phyloP scores from a whole-genome alignment of 805 yeast species.

The Wickerhamiella azyma region DNA sequence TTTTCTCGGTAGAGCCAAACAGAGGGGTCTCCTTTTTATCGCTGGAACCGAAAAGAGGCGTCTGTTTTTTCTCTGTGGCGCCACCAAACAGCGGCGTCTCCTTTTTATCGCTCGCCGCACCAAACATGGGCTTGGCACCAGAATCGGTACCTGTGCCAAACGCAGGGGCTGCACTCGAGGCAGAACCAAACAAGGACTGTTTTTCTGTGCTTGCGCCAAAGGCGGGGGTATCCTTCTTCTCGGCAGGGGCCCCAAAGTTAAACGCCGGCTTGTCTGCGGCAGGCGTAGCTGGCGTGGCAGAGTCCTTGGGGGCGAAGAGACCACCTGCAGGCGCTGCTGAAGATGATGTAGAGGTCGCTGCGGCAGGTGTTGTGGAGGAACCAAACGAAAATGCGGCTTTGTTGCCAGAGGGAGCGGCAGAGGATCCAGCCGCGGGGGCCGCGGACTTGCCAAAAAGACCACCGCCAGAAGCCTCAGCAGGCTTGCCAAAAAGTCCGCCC shows the following conservation, averaged over 20 bases:
- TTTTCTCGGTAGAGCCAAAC: neutral
- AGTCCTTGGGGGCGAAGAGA: conserved; percentile 9
- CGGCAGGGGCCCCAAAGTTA: conserved; percentile 8
- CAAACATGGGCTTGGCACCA: conserved; percentile 10
- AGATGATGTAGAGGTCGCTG: too few relatives aligned
- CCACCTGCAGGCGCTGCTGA: conserved; percentile 8
- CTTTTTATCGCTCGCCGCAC: conserved; percentile 11
- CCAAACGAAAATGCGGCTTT: conserved; percentile 1
- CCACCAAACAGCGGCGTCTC: conserved; percentile 20
- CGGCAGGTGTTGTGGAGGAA: conserved; percentile 10
- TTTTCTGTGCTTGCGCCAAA: neutral
- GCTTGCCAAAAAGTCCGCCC: conserved; percentile 13
- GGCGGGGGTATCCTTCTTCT: conserved; percentile 7
- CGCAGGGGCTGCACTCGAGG: neutral
- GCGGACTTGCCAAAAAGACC: neutral
- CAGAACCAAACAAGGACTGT: neutral
- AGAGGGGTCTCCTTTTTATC: conserved; percentile 12
- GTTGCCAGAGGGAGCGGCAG: conserved; percentile 5
- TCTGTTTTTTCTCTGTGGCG: conserved; percentile 1
- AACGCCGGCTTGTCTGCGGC: conserved; percentile 13
- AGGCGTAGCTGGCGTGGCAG: conserved; percentile 12
- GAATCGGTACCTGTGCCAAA: conserved; percentile 14
- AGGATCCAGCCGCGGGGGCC: conserved; percentile 11
- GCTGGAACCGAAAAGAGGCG: conserved; percentile 9
- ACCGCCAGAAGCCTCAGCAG: neutral